Conservation (phyloP, 805 yeast genomes). For the Ogataea parapolymorpha region DNA sequence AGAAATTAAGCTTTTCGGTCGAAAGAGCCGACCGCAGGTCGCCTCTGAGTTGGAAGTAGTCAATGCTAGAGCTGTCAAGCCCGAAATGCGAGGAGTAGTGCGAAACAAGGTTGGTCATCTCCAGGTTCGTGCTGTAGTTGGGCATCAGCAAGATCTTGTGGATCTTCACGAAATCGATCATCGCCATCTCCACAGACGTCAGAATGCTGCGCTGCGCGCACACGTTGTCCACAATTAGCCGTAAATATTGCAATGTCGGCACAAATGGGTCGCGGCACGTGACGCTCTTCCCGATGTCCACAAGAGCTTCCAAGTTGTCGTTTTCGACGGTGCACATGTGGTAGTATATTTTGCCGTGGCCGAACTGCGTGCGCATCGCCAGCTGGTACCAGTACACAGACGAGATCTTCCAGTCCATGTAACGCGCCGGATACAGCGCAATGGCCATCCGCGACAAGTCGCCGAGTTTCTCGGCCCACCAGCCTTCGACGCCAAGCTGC, state of each 20-base stretch:
- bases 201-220: slow-evolving; percentile 60
- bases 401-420: slow-evolving; percentile 80
- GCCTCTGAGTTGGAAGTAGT: slow-evolving; percentile 52
- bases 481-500: slow-evolving; percentile 54
- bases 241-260: slow-evolving; percentile 74
- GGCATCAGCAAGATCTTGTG: slow-evolving; percentile 66
- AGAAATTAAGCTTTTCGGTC: slow-evolving; percentile 56
- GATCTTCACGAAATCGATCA: slow-evolving; percentile 60
- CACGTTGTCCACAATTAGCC: slow-evolving; percentile 75
- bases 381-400: slow-evolving; percentile 81
- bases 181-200: slow-evolving; percentile 56
- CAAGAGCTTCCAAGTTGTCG: slow-evolving; percentile 71
- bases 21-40: slow-evolving; percentile 34
- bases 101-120: slow-evolving; percentile 55
- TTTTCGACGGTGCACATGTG: slow-evolving; percentile 87
- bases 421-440: slow-evolving; percentile 73
- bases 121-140: slow-evolving; percentile 52
- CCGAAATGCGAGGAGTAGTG: slow-evolving; percentile 68
- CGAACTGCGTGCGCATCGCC: slow-evolving; percentile 70
- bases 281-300: slow-evolving; percentile 74
- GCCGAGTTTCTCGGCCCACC: slow-evolving; percentile 86
- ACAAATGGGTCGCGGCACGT: slow-evolving; percentile 80
- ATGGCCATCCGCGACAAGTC: slow-evolving; percentile 87
- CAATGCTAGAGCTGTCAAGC: slow-evolving; percentile 57
- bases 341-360: slow-evolving; percentile 82